phyloP scores from a whole-genome alignment of 495 filamentous ascomycete species.

The Baudoinia panamericana region DNA sequence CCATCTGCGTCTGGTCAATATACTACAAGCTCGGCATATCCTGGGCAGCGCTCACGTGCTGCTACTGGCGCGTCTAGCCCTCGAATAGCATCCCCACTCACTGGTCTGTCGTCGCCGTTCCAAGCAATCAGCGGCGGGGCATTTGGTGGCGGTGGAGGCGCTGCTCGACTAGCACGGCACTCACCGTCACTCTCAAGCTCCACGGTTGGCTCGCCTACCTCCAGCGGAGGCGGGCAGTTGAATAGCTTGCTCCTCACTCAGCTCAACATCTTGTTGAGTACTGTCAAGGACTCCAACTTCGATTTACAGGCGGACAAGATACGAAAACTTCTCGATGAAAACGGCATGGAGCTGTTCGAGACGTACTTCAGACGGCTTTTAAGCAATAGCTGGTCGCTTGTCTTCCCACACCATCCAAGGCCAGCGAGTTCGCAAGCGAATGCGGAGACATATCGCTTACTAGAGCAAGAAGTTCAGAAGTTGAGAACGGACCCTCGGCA shows the following conservation, averaged over 20 bases:
- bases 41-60: constrained; percentile 46
- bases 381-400: constrained; percentile 67
- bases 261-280: constrained; percentile 83
- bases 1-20: constrained; percentile 40
- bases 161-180: constrained; percentile 46
- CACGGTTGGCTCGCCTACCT: constrained; percentile 49
- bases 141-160: constrained; percentile 43
- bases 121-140: constrained; percentile 40
- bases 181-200: constrained; percentile 51
- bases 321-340: constrained; percentile 77
- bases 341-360: constrained; percentile 93
- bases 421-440: constrained; percentile 49
- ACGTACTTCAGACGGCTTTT: constrained; percentile 87
- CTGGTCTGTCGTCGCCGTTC: constrained; percentile 38
- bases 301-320: constrained; percentile 83
- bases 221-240: constrained; percentile 37
- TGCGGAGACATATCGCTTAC: constrained; percentile 64
- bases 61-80: constrained; percentile 48
- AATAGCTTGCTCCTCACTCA: constrained; percentile 88
- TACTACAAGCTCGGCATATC: constrained; percentile 39
- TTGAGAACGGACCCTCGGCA: constrained; percentile 65
- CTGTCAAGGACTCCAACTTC: constrained; percentile 89
- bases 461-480: constrained; percentile 76
- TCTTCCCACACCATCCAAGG: constrained; percentile 55
- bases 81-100: constrained; percentile 48